Conservation (phyloP, 2,329 filamentous ascomycete species). For the Aspergillus melleus region DNA sequence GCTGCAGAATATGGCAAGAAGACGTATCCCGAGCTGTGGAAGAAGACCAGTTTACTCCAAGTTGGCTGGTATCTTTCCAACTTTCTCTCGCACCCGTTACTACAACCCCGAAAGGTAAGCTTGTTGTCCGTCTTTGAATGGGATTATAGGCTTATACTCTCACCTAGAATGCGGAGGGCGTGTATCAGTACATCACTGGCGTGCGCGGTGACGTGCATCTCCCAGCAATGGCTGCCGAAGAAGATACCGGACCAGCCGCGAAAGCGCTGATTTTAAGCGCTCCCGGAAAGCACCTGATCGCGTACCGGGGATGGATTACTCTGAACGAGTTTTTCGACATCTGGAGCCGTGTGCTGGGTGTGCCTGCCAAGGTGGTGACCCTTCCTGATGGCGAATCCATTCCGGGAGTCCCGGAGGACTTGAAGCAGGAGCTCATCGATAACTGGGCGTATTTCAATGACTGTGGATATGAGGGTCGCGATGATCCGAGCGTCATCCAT, state of each 20-base stretch:
- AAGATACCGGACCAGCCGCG: constrained; percentile 13
- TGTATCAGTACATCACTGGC: neutral
- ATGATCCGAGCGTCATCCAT: neutral
- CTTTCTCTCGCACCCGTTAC: constrained; percentile 1
- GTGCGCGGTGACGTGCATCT: neutral
- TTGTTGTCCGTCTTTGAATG: neutral
- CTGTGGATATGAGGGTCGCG: constrained; percentile 13
- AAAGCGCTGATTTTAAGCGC: constrained; percentile 3
- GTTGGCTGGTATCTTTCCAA: constrained; percentile 38
- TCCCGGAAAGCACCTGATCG: constrained; percentile 4
- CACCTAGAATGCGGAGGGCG: neutral
- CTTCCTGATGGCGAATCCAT: constrained; percentile 4
- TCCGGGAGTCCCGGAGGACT: neutral
- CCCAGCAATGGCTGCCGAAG: constrained; percentile 2
- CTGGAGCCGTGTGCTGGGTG: neutral
- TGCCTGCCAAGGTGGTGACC: constrained; percentile 4
- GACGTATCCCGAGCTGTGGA: constrained; percentile 26
- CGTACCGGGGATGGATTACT: constrained; percentile 10
- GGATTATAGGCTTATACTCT: neutral
- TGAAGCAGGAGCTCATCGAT: constrained; percentile 6
- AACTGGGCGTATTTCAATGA: constrained; percentile 12
- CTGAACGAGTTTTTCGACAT: neutral
- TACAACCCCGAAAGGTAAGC: constrained; percentile 4
- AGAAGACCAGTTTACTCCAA: constrained; percentile 34
- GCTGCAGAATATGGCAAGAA: constrained; percentile 32